Base-by-base conservation (phyloP, 2,329 filamentous ascomycete species). In the Arthrinium puccinioides region DNA sequence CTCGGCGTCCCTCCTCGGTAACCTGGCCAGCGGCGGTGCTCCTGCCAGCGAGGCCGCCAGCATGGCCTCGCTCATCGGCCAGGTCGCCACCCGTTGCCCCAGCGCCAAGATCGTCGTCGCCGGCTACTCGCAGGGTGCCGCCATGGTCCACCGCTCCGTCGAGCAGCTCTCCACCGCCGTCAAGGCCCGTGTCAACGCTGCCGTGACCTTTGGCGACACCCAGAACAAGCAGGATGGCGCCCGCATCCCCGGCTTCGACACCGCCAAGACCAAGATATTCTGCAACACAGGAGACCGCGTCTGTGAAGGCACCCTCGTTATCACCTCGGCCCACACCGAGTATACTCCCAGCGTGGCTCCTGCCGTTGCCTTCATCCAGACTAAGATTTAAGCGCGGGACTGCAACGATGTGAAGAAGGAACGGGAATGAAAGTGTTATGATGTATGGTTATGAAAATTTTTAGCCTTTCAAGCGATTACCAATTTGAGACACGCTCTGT, bases 241-340 rank as follows among this genome's bases (percentile, higher is more conserved):
- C 10, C 39, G 40, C n/a, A 54, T 61, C 26, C 55, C 54, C 20
- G 50, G 46, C 29, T 59, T 52, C 38, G 50, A 53, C 15, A 38
- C 39, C 32, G 34, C 34, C 30, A 37, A 54, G 37, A 49, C 52
- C 1, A 40, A 66, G 51, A 64, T 68, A 21, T 66, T 65, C 30
- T 75, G 71, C 44, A 62, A 67, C 27, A n/a, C 33, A 8, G 70
- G 66, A 1, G 71, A 76, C 47, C 55, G 64, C 10, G 69, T 76
- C 9, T 76, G 72, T 39, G 38, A 49, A 8, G 65, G 69, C 29
- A 64, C 64, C 0, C 46, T 60, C 19, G 53, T 61, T 39, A 53
- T 62, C 9, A 45, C 63, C 25, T 54, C 52, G 4, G 46, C 62
- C 9, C 66, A 70, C 52, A 36, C 63, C 27, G 51, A 50, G 3